phyloP scores from a whole-genome alignment of 225 moss, liverwort and hornwort species.

The Neckera pumila region DNA sequence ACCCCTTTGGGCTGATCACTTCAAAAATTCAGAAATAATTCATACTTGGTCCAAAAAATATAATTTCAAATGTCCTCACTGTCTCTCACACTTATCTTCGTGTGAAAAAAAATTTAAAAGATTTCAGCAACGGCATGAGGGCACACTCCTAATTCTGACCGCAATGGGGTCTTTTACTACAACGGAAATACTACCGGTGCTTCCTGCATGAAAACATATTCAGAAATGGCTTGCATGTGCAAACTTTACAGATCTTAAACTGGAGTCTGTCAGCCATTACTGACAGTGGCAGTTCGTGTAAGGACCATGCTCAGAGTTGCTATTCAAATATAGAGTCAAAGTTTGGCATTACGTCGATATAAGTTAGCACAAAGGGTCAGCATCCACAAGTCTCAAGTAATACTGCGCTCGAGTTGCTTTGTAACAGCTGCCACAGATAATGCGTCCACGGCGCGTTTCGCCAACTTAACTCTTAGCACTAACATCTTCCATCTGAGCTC shows the following conservation, averaged over 20 bases:
- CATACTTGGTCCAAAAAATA: too few relatives aligned
- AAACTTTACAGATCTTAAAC: neutral
- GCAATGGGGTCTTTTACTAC: too few relatives aligned
- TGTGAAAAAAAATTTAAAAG: too few relatives aligned
- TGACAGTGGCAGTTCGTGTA: neutral
- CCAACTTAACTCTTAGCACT: constrained; percentile 48
- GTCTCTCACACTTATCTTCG: too few relatives aligned
- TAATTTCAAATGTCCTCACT: too few relatives aligned
- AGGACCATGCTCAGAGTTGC: neutral
- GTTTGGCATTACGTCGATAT: neutral
- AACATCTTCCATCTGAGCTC: constrained; percentile 67
- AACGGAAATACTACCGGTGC: neutral
- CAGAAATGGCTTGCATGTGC: neutral
- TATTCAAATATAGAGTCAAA: neutral
- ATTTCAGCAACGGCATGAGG: too few relatives aligned
- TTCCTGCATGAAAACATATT: neutral
- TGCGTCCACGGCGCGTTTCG: constrained; percentile 28
- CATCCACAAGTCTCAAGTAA: neutral
- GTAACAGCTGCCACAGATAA: constrained; percentile 38
- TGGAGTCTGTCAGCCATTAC: neutral
- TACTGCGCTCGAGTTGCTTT: constrained; percentile 3
- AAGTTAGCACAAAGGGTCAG: neutral
- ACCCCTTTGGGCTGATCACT: too few relatives aligned
- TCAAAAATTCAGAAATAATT: too few relatives aligned
- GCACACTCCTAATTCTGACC: too few relatives aligned